Evolutionary conservation across 2,329 filamentous ascomycete genomes (phyloP).

Genomic region (Verticillium isaacii): DNA sequence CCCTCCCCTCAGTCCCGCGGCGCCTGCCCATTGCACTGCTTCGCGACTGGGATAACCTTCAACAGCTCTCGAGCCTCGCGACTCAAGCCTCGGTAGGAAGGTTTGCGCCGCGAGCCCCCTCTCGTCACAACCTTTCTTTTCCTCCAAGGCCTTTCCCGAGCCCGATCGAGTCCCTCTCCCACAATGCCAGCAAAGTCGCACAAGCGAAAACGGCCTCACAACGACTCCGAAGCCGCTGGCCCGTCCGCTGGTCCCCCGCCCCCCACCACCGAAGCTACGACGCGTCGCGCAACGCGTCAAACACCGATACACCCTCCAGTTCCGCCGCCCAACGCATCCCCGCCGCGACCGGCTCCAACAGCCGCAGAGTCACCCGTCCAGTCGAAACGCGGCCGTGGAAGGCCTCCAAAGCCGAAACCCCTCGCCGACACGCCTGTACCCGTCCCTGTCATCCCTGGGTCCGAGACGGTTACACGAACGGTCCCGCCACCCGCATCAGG

Average conservation of each 20-base stretch:
- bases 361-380: slow-evolving; percentile 13
- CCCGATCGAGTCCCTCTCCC: background rate
- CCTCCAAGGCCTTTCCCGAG: background rate
- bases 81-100: background rate
- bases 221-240: slow-evolving; percentile 15
- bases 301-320: slow-evolving; percentile 28
- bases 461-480: background rate
- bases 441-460: slow-evolving; percentile 2
- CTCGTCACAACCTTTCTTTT: background rate
- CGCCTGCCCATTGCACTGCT: background rate
- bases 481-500: background rate
- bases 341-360: slow-evolving; percentile 10
- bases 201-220: slow-evolving; percentile 30
- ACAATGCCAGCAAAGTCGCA: slow-evolving; percentile 22
- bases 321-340: slow-evolving; percentile 15
- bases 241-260: slow-evolving; percentile 7
- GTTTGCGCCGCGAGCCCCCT: background rate
- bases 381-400: slow-evolving; percentile 16
- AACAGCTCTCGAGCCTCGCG: background rate
- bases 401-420: slow-evolving; percentile 6
- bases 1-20: background rate
- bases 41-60: background rate
- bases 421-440: slow-evolving; percentile 7
- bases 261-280: slow-evolving; percentile 12
- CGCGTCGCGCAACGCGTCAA: slow-evolving; percentile 35